A percentile compares a stretch with the other conserved stretches of the same genome.
Evolutionary conservation across 2,329 filamentous ascomycete genomes (phyloP).

Genomic region (Phialophora macrospora): DNA sequence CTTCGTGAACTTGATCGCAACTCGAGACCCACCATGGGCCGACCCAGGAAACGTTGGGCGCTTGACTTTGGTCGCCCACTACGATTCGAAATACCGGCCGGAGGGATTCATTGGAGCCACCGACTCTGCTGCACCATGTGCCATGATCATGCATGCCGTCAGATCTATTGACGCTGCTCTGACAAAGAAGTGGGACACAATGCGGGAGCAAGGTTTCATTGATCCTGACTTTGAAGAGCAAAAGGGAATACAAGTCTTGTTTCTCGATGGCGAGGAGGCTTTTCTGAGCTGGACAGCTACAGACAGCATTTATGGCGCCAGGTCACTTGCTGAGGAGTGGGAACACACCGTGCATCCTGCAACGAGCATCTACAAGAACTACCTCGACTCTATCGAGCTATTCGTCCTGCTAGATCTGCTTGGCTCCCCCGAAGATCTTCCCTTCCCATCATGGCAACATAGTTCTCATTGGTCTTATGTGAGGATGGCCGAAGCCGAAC

Average conservation of each 20-base stretch:
- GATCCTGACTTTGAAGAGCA: slow-evolving; percentile 68
- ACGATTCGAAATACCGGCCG: slow-evolving; percentile 81
- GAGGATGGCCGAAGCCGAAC: slow-evolving; percentile 74
- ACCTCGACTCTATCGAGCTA: slow-evolving; percentile 78
- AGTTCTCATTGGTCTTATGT: slow-evolving; percentile 94
- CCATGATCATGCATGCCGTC: slow-evolving; percentile 87
- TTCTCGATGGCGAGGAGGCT: slow-evolving; percentile 94
- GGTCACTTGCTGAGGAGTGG: slow-evolving; percentile 82
- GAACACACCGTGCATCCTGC: slow-evolving; percentile 71
- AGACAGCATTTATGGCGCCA: slow-evolving; percentile 87
- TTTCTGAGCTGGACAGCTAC: slow-evolving; percentile 77
- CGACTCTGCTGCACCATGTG: slow-evolving; percentile 92
- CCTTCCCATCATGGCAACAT: slow-evolving; percentile 82
- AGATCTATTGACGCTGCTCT: slow-evolving; percentile 78
- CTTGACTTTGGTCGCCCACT: slow-evolving; percentile 89
- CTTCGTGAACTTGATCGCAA: slow-evolving; percentile 85
- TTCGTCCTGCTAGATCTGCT: slow-evolving; percentile 93
- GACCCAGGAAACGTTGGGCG: slow-evolving; percentile 74
- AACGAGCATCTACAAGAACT: slow-evolving; percentile 74
- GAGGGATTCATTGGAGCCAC: slow-evolving; percentile 90
- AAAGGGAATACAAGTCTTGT: slow-evolving; percentile 82
- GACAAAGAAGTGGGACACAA: slow-evolving; percentile 78
- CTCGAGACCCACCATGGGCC: slow-evolving; percentile 84
- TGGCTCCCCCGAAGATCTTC: slow-evolving; percentile 66
- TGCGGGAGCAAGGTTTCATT: slow-evolving; percentile 62